Evolutionary conservation across 441 rosid species (phyloP), one percentile per base, ranked within the genome.

Genomic region (Gossypium gossypioides): DNA sequence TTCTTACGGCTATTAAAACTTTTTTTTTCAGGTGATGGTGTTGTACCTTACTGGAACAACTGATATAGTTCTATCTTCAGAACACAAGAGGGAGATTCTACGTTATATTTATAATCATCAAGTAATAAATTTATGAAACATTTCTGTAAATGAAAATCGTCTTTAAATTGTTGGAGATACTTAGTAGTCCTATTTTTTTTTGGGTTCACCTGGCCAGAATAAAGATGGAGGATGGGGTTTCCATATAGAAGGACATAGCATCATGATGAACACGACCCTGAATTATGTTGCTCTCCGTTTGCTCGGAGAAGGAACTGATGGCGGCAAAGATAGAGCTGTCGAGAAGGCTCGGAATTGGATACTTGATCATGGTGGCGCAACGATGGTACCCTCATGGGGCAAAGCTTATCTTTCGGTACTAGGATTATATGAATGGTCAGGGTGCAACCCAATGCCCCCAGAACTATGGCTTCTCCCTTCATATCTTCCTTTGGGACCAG

Each of bases 151-250:
- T 15, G 42, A 50, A 67, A 67, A 55, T 50, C 32, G 0, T 50
- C 24, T 32, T 32, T 32, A 32, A 15, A 25, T 3, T 24, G 18
- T 66, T 2, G 51, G 10, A 48, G 16, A 22, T 58, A 58, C 24
- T 15, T 32, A 40, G 48, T 19, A 10, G 40, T 19, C 15, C 6
- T 13, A 46, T 1, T 5, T 2, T 67, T 71, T 34, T 6, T 56
- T 37, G 7, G 18, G 8, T 15, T 12, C 40, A 1, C 19, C 19
- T 42, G 63, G 32, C 8, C 76, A 89, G 96, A 91, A 89, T 42
- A 88, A 82, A 74, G 97, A 91, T 72, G 96, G 97, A 63, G 92
- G 93, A 2, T 89, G 95, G 93, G 97, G 95, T 46, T 69, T 91
- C 13, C 94, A 91, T 44, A 21, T 88, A 21, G 93, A 88, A 51